Percentiles rank a stretch among this genome's conserved stretches.
phyloP scores from a whole-genome alignment of 1,284 basidiomycete genomes.

The Ustilago nuda region DNA sequence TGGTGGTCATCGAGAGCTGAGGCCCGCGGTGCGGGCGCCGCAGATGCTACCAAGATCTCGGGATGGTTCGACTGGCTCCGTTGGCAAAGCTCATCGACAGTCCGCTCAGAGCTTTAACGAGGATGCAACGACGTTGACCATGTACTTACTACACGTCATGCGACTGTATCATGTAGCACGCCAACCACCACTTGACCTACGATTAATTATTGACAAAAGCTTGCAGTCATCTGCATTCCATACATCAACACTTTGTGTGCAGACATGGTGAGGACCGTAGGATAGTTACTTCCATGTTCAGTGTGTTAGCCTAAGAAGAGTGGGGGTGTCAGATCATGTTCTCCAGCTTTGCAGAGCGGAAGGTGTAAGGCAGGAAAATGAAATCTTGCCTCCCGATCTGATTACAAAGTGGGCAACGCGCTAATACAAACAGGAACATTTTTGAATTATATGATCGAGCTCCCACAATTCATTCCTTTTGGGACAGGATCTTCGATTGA shows the following conservation, averaged over 20 bases:
- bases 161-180: not conserved
- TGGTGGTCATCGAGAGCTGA: slow-evolving; percentile 40
- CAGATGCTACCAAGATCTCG: slow-evolving; percentile 31
- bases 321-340: not conserved
- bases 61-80: slow-evolving; percentile 52
- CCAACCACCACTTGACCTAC: slow-evolving; percentile 1
- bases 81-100: slow-evolving; percentile 36
- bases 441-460: not conserved
- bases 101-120: slow-evolving; percentile 29
- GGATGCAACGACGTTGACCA: not conserved
- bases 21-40: slow-evolving; percentile 15
- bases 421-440: not conserved
- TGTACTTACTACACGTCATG: not conserved
- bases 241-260: not conserved
- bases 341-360: not conserved
- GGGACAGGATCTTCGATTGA: not conserved
- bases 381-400: not conserved
- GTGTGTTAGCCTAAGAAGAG: not conserved
- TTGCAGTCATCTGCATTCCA: slow-evolving; percentile 9
- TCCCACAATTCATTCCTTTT: not conserved
- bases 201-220: slow-evolving; percentile 1
- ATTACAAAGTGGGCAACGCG: not conserved
- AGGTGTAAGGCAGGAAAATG: not conserved
- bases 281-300: not conserved
- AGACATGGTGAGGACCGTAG: not conserved